phyloP scores from a whole-genome alignment of 345 rosid species.

The Pugionium cornutum region DNA sequence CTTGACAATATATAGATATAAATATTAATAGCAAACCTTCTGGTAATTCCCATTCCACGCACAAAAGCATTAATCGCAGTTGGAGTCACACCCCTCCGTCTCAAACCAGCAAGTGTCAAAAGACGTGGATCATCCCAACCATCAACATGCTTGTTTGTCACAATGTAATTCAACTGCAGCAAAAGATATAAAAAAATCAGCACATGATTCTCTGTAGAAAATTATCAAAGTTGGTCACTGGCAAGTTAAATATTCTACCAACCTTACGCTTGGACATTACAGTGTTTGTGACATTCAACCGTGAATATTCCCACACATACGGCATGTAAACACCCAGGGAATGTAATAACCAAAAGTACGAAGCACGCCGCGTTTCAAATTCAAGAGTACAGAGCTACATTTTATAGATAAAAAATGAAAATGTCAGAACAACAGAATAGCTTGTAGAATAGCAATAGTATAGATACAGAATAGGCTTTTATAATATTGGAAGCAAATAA shows the following conservation, averaged over 20 bases:
- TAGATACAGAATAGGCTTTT: not conserved
- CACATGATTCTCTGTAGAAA: not conserved
- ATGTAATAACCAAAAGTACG: conserved; percentile 94
- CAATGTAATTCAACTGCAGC: conserved; percentile 77
- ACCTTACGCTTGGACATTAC: conserved; percentile 99
- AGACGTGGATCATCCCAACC: conserved; percentile 99
- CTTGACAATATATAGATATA: not conserved
- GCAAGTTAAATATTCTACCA: conserved; percentile 29
- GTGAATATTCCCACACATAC: conserved; percentile 97
- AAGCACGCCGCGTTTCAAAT: conserved; percentile 88
- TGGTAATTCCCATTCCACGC: conserved; percentile 90
- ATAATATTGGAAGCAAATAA: not conserved
- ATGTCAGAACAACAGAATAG: conserved; percentile 3
- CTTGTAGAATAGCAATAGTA: not conserved
- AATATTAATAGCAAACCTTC: conserved; percentile 59
- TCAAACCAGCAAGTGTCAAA: conserved; percentile 92
- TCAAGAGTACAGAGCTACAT: conserved; percentile 48
- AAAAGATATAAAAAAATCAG: conserved; percentile 23
- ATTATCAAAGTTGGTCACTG: conserved; percentile 3
- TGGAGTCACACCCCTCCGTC: conserved; percentile 89
- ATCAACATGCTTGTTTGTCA: conserved; percentile 80
- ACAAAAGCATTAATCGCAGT: conserved; percentile 86
- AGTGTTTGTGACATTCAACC: conserved; percentile 84
- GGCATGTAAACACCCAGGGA: conserved; percentile 82
- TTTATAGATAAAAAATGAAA: conserved; percentile 13